phyloP scores from a whole-genome alignment of 23 red algal genomes.

The Pyropia yezoensis region DNA sequence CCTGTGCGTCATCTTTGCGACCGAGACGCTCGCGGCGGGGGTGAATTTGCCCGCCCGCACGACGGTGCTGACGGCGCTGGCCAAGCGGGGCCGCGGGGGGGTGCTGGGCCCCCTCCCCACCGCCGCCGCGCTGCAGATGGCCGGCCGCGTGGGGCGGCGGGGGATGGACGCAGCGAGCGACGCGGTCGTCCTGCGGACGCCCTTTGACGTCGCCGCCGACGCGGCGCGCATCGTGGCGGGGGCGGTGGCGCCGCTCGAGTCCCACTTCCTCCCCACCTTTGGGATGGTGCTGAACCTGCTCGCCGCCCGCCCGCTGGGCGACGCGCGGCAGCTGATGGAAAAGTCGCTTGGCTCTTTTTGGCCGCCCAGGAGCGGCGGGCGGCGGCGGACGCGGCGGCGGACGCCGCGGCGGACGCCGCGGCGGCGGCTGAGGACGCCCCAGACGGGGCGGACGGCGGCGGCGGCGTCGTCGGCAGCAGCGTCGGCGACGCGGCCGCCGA shows the following conservation, averaged over 20 bases:
- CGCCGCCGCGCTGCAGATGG: slow-evolving; percentile 86
- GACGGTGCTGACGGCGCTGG: slow-evolving; percentile 60
- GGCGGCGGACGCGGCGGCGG: too few relatives aligned
- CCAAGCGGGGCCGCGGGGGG: slow-evolving; percentile 50
- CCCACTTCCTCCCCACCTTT: slow-evolving; percentile 82
- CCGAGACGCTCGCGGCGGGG: slow-evolving; percentile 94
- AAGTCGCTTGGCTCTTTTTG: slow-evolving; percentile 70
- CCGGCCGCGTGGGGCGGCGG: slow-evolving; percentile 81
- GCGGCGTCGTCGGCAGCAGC: too few relatives aligned
- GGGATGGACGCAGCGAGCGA: slow-evolving; percentile 82
- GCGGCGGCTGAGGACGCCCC: background rate
- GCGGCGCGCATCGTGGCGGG: slow-evolving; percentile 57
- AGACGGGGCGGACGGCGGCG: background rate
- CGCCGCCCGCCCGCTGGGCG: slow-evolving; percentile 13
- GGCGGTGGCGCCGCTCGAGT: slow-evolving; percentile 60
- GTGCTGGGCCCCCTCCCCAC: slow-evolving; percentile 56
- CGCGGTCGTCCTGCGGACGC: slow-evolving; percentile 56
- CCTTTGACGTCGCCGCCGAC: slow-evolving; percentile 53
- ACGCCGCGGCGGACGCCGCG: too few relatives aligned
- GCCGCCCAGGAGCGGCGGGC: slow-evolving; percentile 6
- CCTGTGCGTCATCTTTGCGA: slow-evolving; percentile 93
- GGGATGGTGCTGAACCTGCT: slow-evolving; percentile 95
- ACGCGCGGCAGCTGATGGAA: slow-evolving; percentile 52
- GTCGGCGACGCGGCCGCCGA: background rate
- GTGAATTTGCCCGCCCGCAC: slow-evolving; percentile 96